These are phyloP conservation scores for Leptographium procerum DNA, from an alignment of 2,329 filamentous ascomycete species.

Conservation along the genomic window DNA sequence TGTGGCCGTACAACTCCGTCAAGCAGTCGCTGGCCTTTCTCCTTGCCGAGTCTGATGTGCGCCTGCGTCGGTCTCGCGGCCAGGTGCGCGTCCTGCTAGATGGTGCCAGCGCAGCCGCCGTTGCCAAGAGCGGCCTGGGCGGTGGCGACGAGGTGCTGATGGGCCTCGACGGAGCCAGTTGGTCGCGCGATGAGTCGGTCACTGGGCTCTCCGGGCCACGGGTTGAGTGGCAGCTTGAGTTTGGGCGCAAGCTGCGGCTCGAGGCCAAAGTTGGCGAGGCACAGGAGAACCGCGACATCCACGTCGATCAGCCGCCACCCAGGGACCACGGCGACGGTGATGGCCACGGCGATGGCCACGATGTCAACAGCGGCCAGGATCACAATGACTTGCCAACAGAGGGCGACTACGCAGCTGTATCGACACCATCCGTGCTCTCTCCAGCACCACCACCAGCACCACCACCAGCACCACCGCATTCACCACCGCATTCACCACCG, in stretches of 20 bases:
- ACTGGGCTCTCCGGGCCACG: conserved; percentile 37
- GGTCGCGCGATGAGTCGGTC: conserved; percentile 42
- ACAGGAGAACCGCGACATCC: conserved; percentile 35
- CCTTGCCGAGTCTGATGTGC: conserved; percentile 75
- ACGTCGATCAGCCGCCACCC: conserved; percentile 35
- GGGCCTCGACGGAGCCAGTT: conserved; percentile 56
- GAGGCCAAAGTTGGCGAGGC: conserved; percentile 36
- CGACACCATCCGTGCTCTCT: background rate
- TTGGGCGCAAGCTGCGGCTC: conserved; percentile 36
- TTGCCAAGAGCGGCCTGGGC: conserved; percentile 56
- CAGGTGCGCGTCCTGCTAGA: conserved; percentile 71
- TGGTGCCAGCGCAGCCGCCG: conserved; percentile 56
- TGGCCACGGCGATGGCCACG: background rate
- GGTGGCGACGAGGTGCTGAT: conserved; percentile 69
- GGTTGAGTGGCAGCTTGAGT: conserved; percentile 49
- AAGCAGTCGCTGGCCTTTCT: conserved; percentile 64
- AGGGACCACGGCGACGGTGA: conserved; percentile 7
- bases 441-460: conserved; percentile 10
- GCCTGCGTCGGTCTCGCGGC: conserved; percentile 62
- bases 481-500: background rate
- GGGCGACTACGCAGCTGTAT: background rate
- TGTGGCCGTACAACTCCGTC: conserved; percentile 83
- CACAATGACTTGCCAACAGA: background rate
- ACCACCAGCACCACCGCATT: no score
- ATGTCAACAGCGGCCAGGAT: background rate